Conservation (phyloP, 129 eudicot species). For the Pulicaria dysenterica region DNA sequence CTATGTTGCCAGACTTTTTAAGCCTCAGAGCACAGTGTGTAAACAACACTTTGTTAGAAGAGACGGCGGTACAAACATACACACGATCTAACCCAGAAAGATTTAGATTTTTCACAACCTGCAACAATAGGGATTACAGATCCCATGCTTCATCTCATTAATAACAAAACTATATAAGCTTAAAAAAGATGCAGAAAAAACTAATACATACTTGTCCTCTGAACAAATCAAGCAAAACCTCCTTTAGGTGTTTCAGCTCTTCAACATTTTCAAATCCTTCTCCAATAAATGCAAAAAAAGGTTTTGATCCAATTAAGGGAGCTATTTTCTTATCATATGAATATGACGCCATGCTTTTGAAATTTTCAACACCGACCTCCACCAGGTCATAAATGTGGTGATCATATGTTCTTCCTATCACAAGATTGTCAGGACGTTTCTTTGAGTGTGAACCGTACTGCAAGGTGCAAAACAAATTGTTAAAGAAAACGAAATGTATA, state of each 20-base stretch:
- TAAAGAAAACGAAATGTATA: not conserved
- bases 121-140: constrained; percentile 1
- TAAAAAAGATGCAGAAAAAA: not conserved
- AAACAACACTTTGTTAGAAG: constrained; percentile 63
- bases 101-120: constrained; percentile 80
- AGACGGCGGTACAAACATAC: constrained; percentile 81
- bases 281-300: constrained; percentile 87
- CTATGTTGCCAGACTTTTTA: constrained; percentile 82
- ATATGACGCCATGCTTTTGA: constrained; percentile 72
- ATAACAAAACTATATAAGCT: too few relatives aligned
- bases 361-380: constrained; percentile 92
- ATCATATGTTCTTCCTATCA: constrained; percentile 84
- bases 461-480: constrained; percentile 13
- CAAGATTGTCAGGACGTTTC: constrained; percentile 95
- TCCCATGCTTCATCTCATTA: not conserved
- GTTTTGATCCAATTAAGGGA: constrained; percentile 81
- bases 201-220: constrained; percentile 62
- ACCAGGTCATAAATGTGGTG: constrained; percentile 94
- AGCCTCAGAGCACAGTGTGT: constrained; percentile 87
- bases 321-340: constrained; percentile 76
- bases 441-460: constrained; percentile 96
- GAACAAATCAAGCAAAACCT: constrained; percentile 85
- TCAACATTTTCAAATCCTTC: constrained; percentile 86
- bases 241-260: constrained; percentile 87
- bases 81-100: constrained; percentile 94